These are phyloP conservation scores for Lactifluus hygrophoroides DNA, from an alignment of 768 basidiomycete species.

Conservation along the genomic window DNA sequence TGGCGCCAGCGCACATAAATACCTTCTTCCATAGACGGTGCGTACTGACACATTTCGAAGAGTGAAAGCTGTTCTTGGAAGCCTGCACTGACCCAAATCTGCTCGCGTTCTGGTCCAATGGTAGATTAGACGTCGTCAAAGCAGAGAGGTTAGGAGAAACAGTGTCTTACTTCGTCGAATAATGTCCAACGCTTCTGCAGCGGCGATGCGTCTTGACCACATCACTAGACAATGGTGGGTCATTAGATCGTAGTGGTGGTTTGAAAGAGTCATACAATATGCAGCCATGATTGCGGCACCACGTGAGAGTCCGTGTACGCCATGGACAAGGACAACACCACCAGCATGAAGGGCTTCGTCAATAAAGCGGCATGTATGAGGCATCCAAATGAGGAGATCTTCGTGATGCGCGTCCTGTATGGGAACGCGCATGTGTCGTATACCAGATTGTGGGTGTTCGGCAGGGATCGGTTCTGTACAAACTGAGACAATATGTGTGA, in stretches of 20 bases:
- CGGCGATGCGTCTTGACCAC: conserved; percentile 16
- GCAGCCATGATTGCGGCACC: conserved; percentile 22
- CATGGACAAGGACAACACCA: conserved; percentile 22
- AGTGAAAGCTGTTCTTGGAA: conserved; percentile 18
- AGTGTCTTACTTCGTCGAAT: conserved; percentile 17
- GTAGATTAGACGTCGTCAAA: background rate
- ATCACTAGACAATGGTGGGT: conserved; percentile 11
- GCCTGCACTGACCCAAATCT: conserved; percentile 19
- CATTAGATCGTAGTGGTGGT: background rate
- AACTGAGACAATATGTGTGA: conserved; percentile 69
- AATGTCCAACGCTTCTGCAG: conserved; percentile 14
- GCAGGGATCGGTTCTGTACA: conserved; percentile 61
- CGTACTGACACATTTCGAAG: conserved; percentile 20
- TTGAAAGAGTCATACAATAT: conserved; percentile 4
- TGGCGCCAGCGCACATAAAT: conserved; percentile 21
- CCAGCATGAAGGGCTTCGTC: conserved; percentile 19
- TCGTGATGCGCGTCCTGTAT: conserved; percentile 19
- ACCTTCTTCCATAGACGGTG: conserved; percentile 16
- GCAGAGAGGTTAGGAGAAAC: background rate
- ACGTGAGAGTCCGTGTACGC: conserved; percentile 20
- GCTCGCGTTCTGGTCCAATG: conserved; percentile 13
- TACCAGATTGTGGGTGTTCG: conserved; percentile 59
- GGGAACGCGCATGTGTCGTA: conserved; percentile 55
- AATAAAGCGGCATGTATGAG: conserved; percentile 20
- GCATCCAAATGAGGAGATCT: conserved; percentile 22